Conservation (phyloP, 2,329 filamentous ascomycete genomes). For the Ophiostoma piceae region DNA sequence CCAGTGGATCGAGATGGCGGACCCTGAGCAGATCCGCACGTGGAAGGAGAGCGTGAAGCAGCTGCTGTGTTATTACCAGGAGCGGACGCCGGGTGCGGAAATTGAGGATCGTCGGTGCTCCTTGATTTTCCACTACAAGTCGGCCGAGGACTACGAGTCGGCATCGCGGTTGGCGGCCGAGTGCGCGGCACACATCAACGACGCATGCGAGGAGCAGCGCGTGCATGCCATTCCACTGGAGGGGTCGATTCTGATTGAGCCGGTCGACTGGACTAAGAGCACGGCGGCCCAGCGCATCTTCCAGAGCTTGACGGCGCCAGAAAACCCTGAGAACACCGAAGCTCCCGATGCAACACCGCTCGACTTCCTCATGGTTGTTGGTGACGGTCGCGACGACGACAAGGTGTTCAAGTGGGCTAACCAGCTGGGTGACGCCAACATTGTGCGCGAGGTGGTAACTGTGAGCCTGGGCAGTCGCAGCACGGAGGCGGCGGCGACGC, state of each 20-base stretch:
- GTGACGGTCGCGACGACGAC: conserved; percentile 89
- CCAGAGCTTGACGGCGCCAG: conserved; percentile 43
- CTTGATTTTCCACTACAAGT: conserved; percentile 83
- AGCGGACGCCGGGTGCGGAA: conserved; percentile 80
- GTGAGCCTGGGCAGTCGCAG: conserved; percentile 83
- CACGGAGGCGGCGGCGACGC: conserved; percentile 77
- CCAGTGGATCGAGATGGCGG: conserved; percentile 73
- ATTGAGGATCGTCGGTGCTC: conserved; percentile 91
- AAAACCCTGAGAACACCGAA: conserved; percentile 28
- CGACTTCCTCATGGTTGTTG: conserved; percentile 84
- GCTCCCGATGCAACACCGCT: conserved; percentile 32
- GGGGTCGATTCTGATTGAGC: conserved; percentile 76
- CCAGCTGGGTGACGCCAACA: conserved; percentile 54
- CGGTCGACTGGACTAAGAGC: conserved; percentile 79
- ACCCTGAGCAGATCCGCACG: conserved; percentile 60
- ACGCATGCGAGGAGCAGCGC: conserved; percentile 75
- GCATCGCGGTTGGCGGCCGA: conserved; percentile 79
- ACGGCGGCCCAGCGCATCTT: conserved; percentile 74
- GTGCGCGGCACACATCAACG: conserved; percentile 91
- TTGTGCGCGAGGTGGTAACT: conserved; percentile 67
- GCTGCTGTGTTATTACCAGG: conserved; percentile 83
- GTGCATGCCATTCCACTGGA: conserved; percentile 80
- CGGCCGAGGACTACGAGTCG: conserved; percentile 68
- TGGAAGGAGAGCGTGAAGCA: conserved; percentile 83
- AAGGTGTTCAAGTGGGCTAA: conserved; percentile 95